A percentile compares a stretch with the other conserved stretches of the same genome.
These are phyloP conservation scores for Solanum aculeatissimum DNA, from an alignment of 305 asterid genomes.

Conservation along the genomic window DNA sequence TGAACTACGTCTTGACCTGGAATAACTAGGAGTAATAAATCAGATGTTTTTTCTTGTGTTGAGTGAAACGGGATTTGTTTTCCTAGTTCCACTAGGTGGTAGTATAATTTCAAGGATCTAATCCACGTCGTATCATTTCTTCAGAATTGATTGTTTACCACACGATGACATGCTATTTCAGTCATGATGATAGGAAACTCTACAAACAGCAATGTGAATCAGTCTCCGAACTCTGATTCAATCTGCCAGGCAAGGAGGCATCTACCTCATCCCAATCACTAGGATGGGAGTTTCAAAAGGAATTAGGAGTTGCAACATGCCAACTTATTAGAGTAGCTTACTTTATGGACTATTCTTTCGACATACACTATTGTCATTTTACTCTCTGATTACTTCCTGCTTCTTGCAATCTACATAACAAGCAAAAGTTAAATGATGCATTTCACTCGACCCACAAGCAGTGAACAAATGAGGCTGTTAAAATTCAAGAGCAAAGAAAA, in stretches of 20 bases:
- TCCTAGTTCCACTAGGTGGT: not conserved
- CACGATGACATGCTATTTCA: not conserved
- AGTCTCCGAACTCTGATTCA: not conserved
- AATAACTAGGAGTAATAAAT: not conserved
- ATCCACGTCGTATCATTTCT: not conserved
- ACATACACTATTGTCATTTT: not conserved
- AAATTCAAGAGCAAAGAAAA: not conserved
- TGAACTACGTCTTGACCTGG: not conserved
- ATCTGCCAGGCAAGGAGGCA: too few relatives aligned
- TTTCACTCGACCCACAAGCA: not conserved
- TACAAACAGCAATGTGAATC: not conserved
- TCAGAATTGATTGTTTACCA: not conserved
- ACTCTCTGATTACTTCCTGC: not conserved
- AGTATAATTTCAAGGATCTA: not conserved
- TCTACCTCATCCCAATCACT: too few relatives aligned
- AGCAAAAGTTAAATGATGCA: not conserved
- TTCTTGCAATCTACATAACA: not conserved
- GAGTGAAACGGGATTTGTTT: not conserved
- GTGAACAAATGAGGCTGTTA: not conserved
- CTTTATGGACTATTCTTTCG: not conserved
- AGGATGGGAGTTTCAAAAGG: not conserved
- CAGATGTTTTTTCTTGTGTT: not conserved
- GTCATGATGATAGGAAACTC: not conserved
- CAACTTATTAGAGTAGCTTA: not conserved
- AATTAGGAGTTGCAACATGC: not conserved